Percentiles rank a stretch among this genome's conserved stretches.
These are phyloP conservation scores for Suillus occidentalis DNA, from an alignment of 768 basidiomycete species.

Conservation along the genomic window DNA sequence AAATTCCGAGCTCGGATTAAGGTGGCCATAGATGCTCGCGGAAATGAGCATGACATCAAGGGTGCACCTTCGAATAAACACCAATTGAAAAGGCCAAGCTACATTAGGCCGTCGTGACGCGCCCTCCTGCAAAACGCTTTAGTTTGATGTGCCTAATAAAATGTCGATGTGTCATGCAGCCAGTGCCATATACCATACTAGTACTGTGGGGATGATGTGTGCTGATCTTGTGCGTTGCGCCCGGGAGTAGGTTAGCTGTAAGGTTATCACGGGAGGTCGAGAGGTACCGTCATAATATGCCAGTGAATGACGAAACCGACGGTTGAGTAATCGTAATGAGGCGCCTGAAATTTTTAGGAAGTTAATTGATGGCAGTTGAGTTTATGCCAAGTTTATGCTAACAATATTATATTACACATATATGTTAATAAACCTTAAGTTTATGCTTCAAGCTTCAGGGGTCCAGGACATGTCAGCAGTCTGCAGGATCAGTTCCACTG, in stretches of 20 bases:
- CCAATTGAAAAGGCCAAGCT: slow-evolving; percentile 9
- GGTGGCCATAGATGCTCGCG: background rate
- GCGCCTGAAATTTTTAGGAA: background rate
- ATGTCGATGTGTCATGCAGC: background rate
- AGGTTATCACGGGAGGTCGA: background rate
- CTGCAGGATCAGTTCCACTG: background rate
- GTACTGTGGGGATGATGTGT: background rate
- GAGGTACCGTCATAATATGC: too few species aligned
- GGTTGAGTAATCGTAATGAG: too few species aligned
- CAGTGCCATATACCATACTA: background rate
- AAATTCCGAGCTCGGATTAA: background rate
- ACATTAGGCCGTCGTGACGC: slow-evolving; percentile 1
- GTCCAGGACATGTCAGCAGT: background rate
- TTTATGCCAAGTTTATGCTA: background rate
- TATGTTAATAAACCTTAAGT: background rate
- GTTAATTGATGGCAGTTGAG: too few species aligned
- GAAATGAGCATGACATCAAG: slow-evolving; percentile 3
- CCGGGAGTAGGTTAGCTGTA: background rate
- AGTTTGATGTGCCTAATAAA: background rate
- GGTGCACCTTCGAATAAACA: background rate
- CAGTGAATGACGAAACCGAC: background rate
- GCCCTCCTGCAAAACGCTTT: background rate
- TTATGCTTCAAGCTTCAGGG: background rate
- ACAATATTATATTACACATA: background rate
- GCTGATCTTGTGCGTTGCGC: background rate